phyloP scores from a whole-genome alignment of 2,329 filamentous ascomycete genomes.

The Aspergillus sp. region DNA sequence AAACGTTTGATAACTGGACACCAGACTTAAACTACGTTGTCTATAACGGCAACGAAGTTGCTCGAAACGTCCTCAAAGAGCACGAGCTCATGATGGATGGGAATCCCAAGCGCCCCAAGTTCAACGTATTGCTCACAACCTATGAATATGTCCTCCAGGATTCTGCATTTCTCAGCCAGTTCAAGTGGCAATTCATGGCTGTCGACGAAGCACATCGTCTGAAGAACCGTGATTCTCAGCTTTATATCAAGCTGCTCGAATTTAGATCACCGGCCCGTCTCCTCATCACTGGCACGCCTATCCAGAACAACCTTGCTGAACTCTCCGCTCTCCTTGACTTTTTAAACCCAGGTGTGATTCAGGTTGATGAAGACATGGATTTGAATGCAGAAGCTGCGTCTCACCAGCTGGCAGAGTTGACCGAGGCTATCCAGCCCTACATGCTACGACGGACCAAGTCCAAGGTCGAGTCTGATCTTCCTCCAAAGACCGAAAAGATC shows the following conservation, averaged over 20 bases:
- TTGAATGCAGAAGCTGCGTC: conserved; percentile 73
- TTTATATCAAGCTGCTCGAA: conserved; percentile 76
- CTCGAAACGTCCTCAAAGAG: conserved; percentile 80
- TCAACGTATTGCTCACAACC: conserved; percentile 94
- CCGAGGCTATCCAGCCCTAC: conserved; percentile 80
- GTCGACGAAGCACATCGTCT: conserved; percentile 95
- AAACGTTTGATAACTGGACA: conserved; percentile 94
- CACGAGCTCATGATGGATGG: conserved; percentile 82
- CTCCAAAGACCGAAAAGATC: conserved; percentile 97
- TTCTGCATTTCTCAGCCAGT: conserved; percentile 71
- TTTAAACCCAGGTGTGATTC: conserved; percentile 86
- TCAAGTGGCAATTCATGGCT: conserved; percentile 96
- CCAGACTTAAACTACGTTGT: conserved; percentile 96
- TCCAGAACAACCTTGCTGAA: conserved; percentile 94
- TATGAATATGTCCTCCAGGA: conserved; percentile 95
- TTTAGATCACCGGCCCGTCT: conserved; percentile 85
- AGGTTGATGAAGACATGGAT: conserved; percentile 88
- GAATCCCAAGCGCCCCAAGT: conserved; percentile 83
- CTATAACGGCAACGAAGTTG: conserved; percentile 83
- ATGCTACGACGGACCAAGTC: conserved; percentile 95
- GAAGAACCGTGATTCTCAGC: conserved; percentile 91
- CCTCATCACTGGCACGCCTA: conserved; percentile 92
- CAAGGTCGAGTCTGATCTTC: conserved; percentile 92
- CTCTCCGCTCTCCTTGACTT: conserved; percentile 91
- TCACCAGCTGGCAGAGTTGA: conserved; percentile 77